phyloP scores from a whole-genome alignment of 2,329 filamentous ascomycete genomes.

The Rhytidhysteron rufulum region DNA sequence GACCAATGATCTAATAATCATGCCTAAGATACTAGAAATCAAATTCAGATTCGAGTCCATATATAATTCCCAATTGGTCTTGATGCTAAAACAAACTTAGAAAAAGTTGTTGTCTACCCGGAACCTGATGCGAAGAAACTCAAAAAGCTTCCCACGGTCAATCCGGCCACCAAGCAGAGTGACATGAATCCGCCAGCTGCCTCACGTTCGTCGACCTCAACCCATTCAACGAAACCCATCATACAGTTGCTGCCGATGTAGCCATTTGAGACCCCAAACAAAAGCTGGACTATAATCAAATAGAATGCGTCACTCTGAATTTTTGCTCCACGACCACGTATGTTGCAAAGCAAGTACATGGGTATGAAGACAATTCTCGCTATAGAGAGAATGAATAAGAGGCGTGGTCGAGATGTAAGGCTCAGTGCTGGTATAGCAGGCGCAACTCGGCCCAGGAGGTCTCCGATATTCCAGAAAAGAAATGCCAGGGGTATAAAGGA shows the following conservation, averaged over 20 bases:
- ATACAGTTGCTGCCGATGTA: slow-evolving; percentile 85
- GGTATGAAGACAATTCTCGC: slow-evolving; percentile 70
- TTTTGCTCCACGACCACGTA: slow-evolving; percentile 64
- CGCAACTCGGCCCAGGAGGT: slow-evolving; percentile 70
- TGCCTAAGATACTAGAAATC: too few species aligned
- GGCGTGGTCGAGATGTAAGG: slow-evolving; percentile 59
- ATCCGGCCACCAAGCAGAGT: slow-evolving; percentile 76
- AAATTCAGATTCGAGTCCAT: too few species aligned
- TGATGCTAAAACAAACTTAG: too few species aligned
- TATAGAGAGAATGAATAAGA: slow-evolving; percentile 66
- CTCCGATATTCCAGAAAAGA: slow-evolving; percentile 89
- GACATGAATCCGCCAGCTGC: slow-evolving; percentile 94
- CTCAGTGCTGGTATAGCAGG: slow-evolving; percentile 56
- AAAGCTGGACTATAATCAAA: slow-evolving; percentile 72
- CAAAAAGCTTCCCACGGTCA: slow-evolving; percentile 80
- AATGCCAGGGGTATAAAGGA: slow-evolving; percentile 89
- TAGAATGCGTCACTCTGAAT: slow-evolving; percentile 86
- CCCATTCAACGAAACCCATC: slow-evolving; percentile 83
- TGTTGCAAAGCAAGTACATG: slow-evolving; percentile 85
- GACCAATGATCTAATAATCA: too few species aligned
- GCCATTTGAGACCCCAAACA: slow-evolving; percentile 82
- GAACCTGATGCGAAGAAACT: slow-evolving; percentile 67
- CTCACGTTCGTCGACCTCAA: slow-evolving; percentile 77
- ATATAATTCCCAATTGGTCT: too few species aligned
- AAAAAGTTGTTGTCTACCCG: too few species aligned